Conservation (phyloP, 1,284 basidiomycete genomes). For the Amylostereum areolatum region DNA sequence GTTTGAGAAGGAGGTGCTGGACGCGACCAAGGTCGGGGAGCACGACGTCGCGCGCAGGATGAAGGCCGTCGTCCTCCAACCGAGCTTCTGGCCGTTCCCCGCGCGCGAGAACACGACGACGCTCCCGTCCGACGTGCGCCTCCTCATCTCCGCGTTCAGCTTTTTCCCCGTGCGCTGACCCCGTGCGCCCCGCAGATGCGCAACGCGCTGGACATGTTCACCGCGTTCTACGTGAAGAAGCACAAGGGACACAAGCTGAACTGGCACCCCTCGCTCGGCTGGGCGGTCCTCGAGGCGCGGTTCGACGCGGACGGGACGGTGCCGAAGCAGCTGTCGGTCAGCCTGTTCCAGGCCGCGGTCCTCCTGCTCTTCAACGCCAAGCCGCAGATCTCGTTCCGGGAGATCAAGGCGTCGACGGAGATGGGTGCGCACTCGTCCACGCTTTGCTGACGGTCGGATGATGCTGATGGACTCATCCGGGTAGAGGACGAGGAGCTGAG, state of each 20-base stretch:
- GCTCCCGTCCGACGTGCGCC: too few species aligned
- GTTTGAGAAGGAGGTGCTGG: too few species aligned
- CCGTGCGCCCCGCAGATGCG: constrained; percentile 63
- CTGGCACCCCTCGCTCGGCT: constrained; percentile 83
- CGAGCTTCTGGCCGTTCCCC: constrained; percentile 72
- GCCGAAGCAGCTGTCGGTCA: constrained; percentile 85
- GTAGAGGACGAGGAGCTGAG: constrained; percentile 74
- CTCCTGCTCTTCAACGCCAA: constrained; percentile 87
- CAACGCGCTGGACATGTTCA: constrained; percentile 56
- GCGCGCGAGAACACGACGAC: constrained; percentile 36
- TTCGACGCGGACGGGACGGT: constrained; percentile 50
- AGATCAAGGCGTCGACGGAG: constrained; percentile 67
- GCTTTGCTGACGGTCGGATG: neutral
- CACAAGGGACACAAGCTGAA: constrained; percentile 70
- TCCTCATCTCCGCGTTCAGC: too few species aligned
- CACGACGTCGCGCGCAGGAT: constrained; percentile 31
- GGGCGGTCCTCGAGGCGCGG: constrained; percentile 62
- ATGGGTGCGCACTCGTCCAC: constrained; percentile 53
- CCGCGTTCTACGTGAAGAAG: constrained; percentile 67
- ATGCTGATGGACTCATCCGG: neutral
- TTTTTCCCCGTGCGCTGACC: too few species aligned
- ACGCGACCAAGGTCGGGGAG: constrained; percentile 10
- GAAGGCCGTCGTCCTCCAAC: constrained; percentile 67
- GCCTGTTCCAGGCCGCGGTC: constrained; percentile 84
- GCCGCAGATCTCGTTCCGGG: constrained; percentile 53